Evolutionary conservation across 1,284 basidiomycete species (phyloP).

Genomic region (Fomitiporia mediterranea): DNA sequence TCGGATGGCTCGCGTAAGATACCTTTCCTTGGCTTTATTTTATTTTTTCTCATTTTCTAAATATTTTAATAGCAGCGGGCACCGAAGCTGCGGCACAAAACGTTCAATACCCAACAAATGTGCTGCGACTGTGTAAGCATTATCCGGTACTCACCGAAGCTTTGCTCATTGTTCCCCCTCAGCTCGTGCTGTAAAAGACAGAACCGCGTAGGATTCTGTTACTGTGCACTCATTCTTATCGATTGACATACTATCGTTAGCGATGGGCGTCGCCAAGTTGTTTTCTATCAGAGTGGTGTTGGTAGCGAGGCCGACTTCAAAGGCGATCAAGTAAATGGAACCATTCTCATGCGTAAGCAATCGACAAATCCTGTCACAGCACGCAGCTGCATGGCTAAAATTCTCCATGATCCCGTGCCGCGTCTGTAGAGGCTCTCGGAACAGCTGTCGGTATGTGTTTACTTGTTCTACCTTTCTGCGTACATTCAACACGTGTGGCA

Average conservation of each 20-base stretch:
- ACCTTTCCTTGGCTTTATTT: background rate
- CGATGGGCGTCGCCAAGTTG: conserved; percentile 22
- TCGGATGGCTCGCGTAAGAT: conserved; percentile 1
- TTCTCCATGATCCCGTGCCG: background rate
- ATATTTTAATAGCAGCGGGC: background rate
- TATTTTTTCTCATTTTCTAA: background rate
- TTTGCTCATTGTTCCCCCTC: background rate
- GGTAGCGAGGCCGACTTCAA: conserved; percentile 25
- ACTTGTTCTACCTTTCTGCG: too few species aligned
- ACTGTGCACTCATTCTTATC: background rate
- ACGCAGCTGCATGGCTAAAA: background rate
- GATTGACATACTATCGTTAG: conserved; percentile 4
- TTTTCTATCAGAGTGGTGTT: conserved; percentile 28
- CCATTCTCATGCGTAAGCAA: conserved; percentile 19
- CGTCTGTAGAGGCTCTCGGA: conserved; percentile 21
- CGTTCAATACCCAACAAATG: conserved; percentile 7
- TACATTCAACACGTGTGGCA: conserved; percentile 4
- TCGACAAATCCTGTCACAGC: background rate
- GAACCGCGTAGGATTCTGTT: conserved; percentile 4
- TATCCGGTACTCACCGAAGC: background rate
- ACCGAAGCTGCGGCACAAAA: background rate
- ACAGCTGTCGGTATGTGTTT: conserved; percentile 21
- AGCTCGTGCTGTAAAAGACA: conserved; percentile 3
- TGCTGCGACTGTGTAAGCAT: conserved; percentile 9
- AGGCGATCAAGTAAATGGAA: conserved; percentile 18